Conservation (phyloP, 768 basidiomycete species). For the Tricholoma hemisulphureum region DNA sequence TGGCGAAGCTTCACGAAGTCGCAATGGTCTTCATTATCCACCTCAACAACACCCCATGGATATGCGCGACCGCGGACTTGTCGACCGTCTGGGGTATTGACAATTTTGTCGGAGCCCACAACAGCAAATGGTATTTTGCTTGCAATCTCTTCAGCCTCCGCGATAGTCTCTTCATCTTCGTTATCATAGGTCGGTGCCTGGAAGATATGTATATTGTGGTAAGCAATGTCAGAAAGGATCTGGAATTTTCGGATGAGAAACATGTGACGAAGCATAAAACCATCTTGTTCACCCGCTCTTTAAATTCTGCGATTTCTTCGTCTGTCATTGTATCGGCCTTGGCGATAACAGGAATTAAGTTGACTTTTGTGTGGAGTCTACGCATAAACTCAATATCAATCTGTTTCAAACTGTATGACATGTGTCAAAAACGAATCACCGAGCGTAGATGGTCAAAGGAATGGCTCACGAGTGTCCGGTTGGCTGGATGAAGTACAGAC, state of each 20-base stretch:
- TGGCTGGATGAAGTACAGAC: conserved; percentile 98
- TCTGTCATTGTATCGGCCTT: conserved; percentile 98
- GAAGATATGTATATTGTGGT: conserved; percentile 98
- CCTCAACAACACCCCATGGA: conserved; percentile 99
- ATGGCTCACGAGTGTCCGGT: conserved; percentile 91
- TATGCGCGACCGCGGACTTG: conserved; percentile 93
- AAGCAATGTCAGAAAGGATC: conserved; percentile 90
- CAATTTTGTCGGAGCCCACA: conserved; percentile 87
- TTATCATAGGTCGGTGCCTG: conserved; percentile 97
- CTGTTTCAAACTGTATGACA: conserved; percentile 76
- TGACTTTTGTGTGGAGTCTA: conserved; percentile 94
- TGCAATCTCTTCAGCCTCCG: conserved; percentile 96
- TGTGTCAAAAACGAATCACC: not conserved
- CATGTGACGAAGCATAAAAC: conserved; percentile 5
- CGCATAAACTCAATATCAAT: conserved; percentile 99
- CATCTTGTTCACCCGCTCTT: conserved; percentile 67
- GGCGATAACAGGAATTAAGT: conserved; percentile 97
- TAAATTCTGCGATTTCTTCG: conserved; percentile 91
- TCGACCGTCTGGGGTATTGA: conserved; percentile 83
- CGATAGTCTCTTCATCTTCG: conserved; percentile 97
- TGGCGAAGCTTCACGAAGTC: conserved; percentile 99
- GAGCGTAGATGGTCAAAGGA: conserved; percentile 3
- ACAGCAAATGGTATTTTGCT: conserved; percentile 99
- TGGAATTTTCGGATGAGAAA: conserved; percentile 26
- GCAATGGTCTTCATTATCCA: conserved; percentile 98